Evolutionary conservation across 768 basidiomycete species (phyloP).

Genomic region (Amanita jacksonii): DNA sequence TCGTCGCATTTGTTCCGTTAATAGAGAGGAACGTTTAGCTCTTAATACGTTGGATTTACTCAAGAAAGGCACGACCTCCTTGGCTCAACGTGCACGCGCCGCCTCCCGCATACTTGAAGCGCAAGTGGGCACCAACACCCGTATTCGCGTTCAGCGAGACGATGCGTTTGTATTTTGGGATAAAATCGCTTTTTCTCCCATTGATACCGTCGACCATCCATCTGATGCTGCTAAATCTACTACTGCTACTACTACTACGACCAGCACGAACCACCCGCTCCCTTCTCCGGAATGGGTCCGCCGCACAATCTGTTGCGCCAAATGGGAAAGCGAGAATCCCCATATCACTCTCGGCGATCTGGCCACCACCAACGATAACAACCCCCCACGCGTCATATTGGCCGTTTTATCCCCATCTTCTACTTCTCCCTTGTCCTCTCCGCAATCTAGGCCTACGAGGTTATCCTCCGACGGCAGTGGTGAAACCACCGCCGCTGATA

Average conservation of each 20-base stretch:
- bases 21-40: conserved; percentile 31
- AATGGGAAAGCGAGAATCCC: conserved; percentile 56
- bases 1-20: not conserved
- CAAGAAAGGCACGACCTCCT: conserved; percentile 77
- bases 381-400: conserved; percentile 43
- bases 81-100: conserved; percentile 76
- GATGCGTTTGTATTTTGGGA: conserved; percentile 83
- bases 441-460: conserved; percentile 20
- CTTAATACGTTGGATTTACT: conserved; percentile 86
- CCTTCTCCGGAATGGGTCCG: conserved; percentile 78
- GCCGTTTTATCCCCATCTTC: conserved; percentile 38
- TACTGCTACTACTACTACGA: not conserved
- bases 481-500: conserved; percentile 16
- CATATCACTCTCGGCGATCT: conserved; percentile 15
- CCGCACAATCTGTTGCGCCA: conserved; percentile 73
- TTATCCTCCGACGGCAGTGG: conserved; percentile 22
- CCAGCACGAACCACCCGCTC: conserved; percentile 10
- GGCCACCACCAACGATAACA: conserved; percentile 1
- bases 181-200: conserved; percentile 51
- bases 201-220: conserved; percentile 30
- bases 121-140: conserved; percentile 74
- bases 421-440: conserved; percentile 28
- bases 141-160: conserved; percentile 75
- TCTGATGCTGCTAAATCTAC: conserved; percentile 17
- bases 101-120: conserved; percentile 87